These are phyloP conservation scores for Endothia cerciana DNA, from an alignment of 2,329 filamentous ascomycete species.

Conservation along the genomic window DNA sequence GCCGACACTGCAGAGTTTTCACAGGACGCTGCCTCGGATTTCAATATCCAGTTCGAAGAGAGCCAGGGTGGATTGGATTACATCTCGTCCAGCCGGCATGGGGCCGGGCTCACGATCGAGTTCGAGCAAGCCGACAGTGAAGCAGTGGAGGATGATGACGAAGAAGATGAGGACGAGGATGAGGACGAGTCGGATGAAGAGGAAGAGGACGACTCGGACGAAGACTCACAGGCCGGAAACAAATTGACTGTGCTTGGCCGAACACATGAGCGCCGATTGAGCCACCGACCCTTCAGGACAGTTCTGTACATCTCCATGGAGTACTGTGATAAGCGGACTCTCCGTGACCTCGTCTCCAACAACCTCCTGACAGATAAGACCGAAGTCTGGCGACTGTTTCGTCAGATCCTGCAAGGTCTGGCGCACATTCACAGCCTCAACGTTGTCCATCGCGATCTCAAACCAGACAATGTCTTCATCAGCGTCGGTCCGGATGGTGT, in stretches of 20 bases:
- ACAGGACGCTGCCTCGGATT: constrained; percentile 38
- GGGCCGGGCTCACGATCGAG: constrained; percentile 64
- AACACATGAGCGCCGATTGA: constrained; percentile 37
- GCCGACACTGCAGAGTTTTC: constrained; percentile 42
- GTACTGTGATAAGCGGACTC: constrained; percentile 91
- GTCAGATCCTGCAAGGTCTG: constrained; percentile 88
- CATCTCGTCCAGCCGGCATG: constrained; percentile 82
- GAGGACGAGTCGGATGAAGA: constrained; percentile 52
- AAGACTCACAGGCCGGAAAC: constrained; percentile 4
- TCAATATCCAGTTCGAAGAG: constrained; percentile 63
- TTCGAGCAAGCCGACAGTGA: constrained; percentile 61
- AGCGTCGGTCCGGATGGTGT: constrained; percentile 67
- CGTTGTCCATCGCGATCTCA: constrained; percentile 94
- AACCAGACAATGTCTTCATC: constrained; percentile 97
- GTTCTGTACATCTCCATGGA: constrained; percentile 99
- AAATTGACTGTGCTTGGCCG: constrained; percentile 21
- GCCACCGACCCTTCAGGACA: constrained; percentile 63
- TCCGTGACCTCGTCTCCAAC: constrained; percentile 83
- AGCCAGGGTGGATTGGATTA: constrained; percentile 88
- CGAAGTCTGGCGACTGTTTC: constrained; percentile 87
- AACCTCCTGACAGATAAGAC: constrained; percentile 74
- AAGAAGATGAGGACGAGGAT: constrained; percentile 44
- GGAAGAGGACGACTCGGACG: constrained; percentile 45
- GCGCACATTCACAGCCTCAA: constrained; percentile 87
- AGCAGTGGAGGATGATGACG: constrained; percentile 44